Percentiles rank a stretch among this genome's conserved stretches.
Conservation (phyloP, 768 basidiomycete species). For the Calocera viscosa region DNA sequence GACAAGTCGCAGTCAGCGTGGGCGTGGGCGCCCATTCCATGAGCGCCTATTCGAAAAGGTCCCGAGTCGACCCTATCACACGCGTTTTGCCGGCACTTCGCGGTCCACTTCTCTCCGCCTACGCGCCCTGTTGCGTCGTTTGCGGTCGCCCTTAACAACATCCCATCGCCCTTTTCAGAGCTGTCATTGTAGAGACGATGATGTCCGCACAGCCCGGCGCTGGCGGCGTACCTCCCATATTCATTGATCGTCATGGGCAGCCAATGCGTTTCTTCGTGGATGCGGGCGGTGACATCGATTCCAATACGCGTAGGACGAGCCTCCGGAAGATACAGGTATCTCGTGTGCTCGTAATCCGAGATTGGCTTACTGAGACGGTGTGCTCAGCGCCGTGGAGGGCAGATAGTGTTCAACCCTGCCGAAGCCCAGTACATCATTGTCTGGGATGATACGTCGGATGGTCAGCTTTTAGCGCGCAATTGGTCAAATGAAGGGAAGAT, state of each 20-base stretch:
- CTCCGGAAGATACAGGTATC: background rate
- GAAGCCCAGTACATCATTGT: slow-evolving; percentile 3
- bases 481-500: background rate
- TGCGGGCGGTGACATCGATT: background rate
- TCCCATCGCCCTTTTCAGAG: too few relatives aligned
- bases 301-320: background rate
- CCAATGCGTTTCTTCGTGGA: slow-evolving; percentile 4
- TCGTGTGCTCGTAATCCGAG: background rate
- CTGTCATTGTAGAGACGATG: too few relatives aligned
- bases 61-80: too few relatives aligned
- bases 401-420: background rate
- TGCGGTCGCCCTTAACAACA: too few relatives aligned
- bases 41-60: too few relatives aligned
- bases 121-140: too few relatives aligned
- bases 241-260: background rate
- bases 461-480: background rate
- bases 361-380: background rate
- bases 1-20: too few relatives aligned
- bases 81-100: too few relatives aligned
- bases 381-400: background rate
- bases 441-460: slow-evolving; percentile 3
- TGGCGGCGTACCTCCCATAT: background rate
- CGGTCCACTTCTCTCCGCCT: too few relatives aligned
- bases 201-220: too few relatives aligned
- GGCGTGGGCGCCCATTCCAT: too few relatives aligned